These are phyloP conservation scores for Aspergillus leporis DNA, from an alignment of 495 filamentous ascomycete species.

Conservation along the genomic window DNA sequence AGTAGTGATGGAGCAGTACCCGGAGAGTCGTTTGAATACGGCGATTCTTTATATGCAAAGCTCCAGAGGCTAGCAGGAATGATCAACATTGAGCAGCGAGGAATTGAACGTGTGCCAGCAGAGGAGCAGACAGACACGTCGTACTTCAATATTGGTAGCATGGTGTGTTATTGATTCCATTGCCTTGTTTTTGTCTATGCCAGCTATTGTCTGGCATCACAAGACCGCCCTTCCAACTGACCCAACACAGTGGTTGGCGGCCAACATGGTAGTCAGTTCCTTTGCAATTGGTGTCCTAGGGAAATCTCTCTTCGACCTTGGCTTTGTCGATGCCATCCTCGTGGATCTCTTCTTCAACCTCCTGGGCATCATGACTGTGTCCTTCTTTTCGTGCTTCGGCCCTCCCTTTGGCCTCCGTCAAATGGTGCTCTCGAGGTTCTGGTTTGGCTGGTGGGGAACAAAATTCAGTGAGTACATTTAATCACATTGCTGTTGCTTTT, in stretches of 20 bases:
- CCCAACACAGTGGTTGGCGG: constrained; percentile 69
- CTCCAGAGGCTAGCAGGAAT: constrained; percentile 68
- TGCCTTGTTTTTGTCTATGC: constrained; percentile 15
- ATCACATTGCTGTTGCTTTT: not conserved
- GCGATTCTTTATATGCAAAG: constrained; percentile 62
- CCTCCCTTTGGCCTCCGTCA: constrained; percentile 77
- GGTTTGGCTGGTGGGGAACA: constrained; percentile 71
- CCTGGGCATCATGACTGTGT: constrained; percentile 70
- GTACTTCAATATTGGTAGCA: constrained; percentile 67
- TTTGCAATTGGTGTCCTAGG: constrained; percentile 79
- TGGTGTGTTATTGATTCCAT: constrained; percentile 55
- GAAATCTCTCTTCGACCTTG: constrained; percentile 65
- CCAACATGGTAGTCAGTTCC: constrained; percentile 81
- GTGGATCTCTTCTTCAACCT: constrained; percentile 79
- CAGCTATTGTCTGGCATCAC: constrained; percentile 9
- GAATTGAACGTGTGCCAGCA: constrained; percentile 77
- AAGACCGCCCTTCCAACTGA: constrained; percentile 26
- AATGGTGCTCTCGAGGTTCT: constrained; percentile 84
- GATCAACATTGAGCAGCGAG: constrained; percentile 73
- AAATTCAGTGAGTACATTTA: constrained; percentile 62
- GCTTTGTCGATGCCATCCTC: constrained; percentile 76
- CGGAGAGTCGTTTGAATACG: constrained; percentile 62
- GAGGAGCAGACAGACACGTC: constrained; percentile 69
- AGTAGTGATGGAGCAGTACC: constrained; percentile 56
- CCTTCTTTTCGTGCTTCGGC: constrained; percentile 80